phyloP scores from a whole-genome alignment of 1,139 yeast genomes.

The Geotrichum macrosporum region DNA sequence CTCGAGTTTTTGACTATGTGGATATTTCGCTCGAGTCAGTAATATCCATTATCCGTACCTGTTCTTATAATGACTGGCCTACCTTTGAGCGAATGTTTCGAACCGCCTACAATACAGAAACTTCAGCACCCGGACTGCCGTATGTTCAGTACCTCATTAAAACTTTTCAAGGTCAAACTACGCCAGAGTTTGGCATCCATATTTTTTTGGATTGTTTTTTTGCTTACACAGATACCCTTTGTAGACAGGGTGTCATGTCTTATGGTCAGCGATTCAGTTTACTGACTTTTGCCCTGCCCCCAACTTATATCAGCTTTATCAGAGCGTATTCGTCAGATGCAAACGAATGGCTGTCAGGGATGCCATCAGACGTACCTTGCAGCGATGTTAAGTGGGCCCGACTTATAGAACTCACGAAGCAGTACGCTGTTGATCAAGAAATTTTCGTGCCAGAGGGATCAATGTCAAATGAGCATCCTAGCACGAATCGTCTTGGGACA shows the following conservation, averaged over 20 bases:
- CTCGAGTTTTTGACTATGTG: conserved; percentile 10
- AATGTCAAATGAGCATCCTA: not conserved
- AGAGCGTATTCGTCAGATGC: conserved; percentile 8
- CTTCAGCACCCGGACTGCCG: conserved; percentile 8
- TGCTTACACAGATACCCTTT: conserved; percentile 13
- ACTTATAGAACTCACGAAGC: conserved; percentile 14
- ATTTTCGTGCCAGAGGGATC: conserved; percentile 3
- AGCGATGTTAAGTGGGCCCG: conserved; percentile 11
- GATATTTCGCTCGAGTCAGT: conserved; percentile 13
- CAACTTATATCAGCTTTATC: conserved; percentile 9
- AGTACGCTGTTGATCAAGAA: conserved; percentile 14
- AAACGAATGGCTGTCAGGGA: conserved; percentile 14
- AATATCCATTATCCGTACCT: conserved; percentile 16
- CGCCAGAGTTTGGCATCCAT: conserved; percentile 17
- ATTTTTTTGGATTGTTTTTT: conserved; percentile 20
- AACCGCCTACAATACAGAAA: conserved; percentile 17
- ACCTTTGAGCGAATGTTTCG: conserved; percentile 17
- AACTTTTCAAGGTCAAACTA: conserved; percentile 14
- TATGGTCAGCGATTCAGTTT: conserved; percentile 15
- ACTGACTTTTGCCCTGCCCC: conserved; percentile 14
- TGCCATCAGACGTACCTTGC: conserved; percentile 12
- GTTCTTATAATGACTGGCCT: conserved; percentile 18
- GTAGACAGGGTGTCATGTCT: conserved; percentile 11
- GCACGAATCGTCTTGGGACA: not conserved
- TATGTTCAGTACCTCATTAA: conserved; percentile 17